Percentiles rank a stretch among this genome's conserved stretches.
phyloP scores from a whole-genome alignment of 2,329 filamentous ascomycete species.

The Arthroderma sp. region DNA sequence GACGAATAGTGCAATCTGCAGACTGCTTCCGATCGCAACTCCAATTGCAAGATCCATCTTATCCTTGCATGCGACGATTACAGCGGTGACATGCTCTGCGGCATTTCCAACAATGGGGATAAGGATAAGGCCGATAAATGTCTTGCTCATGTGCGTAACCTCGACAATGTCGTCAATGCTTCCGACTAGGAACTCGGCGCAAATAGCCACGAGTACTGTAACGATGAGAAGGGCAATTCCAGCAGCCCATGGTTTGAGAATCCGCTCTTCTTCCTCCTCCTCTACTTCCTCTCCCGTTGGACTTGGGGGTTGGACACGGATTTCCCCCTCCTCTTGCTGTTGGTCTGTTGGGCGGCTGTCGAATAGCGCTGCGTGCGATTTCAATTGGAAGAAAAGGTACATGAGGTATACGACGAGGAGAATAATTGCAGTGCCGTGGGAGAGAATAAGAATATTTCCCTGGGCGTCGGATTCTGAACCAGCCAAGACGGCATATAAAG shows the following conservation, averaged over 20 bases:
- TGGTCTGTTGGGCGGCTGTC: constrained; percentile 27
- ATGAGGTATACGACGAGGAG: constrained; percentile 61
- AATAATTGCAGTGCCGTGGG: constrained; percentile 63
- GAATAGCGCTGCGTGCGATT: constrained; percentile 61
- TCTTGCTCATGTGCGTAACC: constrained; percentile 59
- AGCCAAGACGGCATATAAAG: constrained; percentile 54
- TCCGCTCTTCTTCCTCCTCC: constrained; percentile 34
- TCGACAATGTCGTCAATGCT: constrained; percentile 62
- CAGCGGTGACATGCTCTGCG: constrained; percentile 68
- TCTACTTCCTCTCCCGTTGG: constrained; percentile 7
- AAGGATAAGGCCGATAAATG: constrained; percentile 66
- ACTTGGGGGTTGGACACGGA: constrained; percentile 13
- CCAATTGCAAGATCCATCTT: constrained; percentile 58
- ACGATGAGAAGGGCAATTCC: constrained; percentile 53
- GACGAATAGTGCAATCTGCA: constrained; percentile 71
- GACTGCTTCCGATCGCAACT: constrained; percentile 67
- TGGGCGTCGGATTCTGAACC: constrained; percentile 21
- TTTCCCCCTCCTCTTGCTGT: constrained; percentile 13
- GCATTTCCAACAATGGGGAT: constrained; percentile 72
- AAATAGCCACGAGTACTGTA: constrained; percentile 57
- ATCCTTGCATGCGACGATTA: constrained; percentile 64
- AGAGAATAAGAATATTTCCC: constrained; percentile 53
- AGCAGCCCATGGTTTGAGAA: constrained; percentile 52
- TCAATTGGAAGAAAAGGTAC: constrained; percentile 67
- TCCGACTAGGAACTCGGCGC: constrained; percentile 64